These are phyloP conservation scores for Pseudofabraea citricarpa DNA, from an alignment of 2,329 filamentous ascomycete species.

Conservation along the genomic window DNA sequence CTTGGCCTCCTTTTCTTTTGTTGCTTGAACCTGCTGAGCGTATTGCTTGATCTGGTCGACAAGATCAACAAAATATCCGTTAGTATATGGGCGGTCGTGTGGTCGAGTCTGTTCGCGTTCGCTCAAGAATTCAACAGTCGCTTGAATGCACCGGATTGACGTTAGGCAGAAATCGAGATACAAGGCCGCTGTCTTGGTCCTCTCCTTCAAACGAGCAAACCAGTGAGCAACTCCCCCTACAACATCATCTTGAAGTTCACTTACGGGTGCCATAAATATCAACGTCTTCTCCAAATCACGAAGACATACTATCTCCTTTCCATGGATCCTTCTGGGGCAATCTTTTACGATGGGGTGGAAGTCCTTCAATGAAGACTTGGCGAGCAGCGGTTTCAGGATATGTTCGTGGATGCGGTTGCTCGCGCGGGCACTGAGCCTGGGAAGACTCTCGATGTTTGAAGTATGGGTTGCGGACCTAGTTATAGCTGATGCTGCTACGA, in stretches of 20 bases:
- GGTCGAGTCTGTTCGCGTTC: conserved; percentile 83
- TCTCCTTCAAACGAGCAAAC: conserved; percentile 67
- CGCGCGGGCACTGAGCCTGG: conserved; percentile 63
- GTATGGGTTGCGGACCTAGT: conserved; percentile 52
- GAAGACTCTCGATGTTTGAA: conserved; percentile 43
- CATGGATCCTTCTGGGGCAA: conserved; percentile 72
- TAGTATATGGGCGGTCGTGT: conserved; percentile 85
- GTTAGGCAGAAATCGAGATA: conserved; percentile 89
- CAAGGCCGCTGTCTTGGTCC: conserved; percentile 61
- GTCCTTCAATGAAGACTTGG: conserved; percentile 66
- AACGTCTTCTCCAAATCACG: conserved; percentile 93
- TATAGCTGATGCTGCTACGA: conserved; percentile 49
- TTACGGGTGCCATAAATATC: conserved; percentile 89
- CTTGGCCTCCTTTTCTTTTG: conserved; percentile 61
- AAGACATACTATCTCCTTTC: conserved; percentile 83
- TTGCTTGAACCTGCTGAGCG: conserved; percentile 75
- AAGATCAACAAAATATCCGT: conserved; percentile 94
- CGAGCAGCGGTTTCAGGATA: conserved; percentile 73
- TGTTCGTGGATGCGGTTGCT: conserved; percentile 75
- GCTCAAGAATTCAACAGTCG: conserved; percentile 79
- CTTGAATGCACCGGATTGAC: conserved; percentile 85
- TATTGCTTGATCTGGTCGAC: conserved; percentile 90
- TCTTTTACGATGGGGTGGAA: conserved; percentile 78
- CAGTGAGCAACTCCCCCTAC: conserved; percentile 65
- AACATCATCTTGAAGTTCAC: conserved; percentile 54